Evolutionary conservation across 1,284 basidiomycete species (phyloP), one percentile per base, ranked within the genome.

Genomic region (Termitomyces sp.): DNA sequence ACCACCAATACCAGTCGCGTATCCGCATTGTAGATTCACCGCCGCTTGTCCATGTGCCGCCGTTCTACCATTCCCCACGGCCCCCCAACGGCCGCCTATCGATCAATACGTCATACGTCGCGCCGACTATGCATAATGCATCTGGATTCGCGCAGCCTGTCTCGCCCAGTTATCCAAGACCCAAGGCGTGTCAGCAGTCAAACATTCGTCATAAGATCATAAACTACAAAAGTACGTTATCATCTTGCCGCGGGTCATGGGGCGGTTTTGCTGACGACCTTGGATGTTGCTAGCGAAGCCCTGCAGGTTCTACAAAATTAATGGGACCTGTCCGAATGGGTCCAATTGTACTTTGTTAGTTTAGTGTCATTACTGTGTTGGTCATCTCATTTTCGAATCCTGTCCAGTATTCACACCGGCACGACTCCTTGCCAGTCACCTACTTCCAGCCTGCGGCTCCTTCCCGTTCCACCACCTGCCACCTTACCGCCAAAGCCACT

Each of bases 291-390:
- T 55, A 88, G 86, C 84, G 1, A 87, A 88, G 60, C 81, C 80
- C 12, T 88, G 86, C 67, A 81, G 76, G 63, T 87, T 81, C 66
- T 86, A 74, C 62, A 67, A 68, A 31, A 63, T 66, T 4, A 73
- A 72, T 30, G 75, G 75, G 5, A 68, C 67, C 17, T 88, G 86
- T 63, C 74, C 81, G 3, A 83, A 79, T 61, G 85, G 84, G 12
- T 74, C 76, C 54, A 71, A 70, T 19, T 90, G 87, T 64, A 87
- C 82, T 36, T 90, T 88, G 87, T 89, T 55, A 68, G 85, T 67
- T 28, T 24, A 36, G 8, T 40, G 42, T 33, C 50, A 13, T 8
- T 38, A 42, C 45, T 41, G 31, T 41, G 44, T 52, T 26, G 7
- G 19, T 40, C 17, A 6, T 53, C 12, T 44, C 28, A 44, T 28